Base-by-base conservation (phyloP, 1,139 yeast genomes). In the Keqinozyma sinolaborantium region DNA sequence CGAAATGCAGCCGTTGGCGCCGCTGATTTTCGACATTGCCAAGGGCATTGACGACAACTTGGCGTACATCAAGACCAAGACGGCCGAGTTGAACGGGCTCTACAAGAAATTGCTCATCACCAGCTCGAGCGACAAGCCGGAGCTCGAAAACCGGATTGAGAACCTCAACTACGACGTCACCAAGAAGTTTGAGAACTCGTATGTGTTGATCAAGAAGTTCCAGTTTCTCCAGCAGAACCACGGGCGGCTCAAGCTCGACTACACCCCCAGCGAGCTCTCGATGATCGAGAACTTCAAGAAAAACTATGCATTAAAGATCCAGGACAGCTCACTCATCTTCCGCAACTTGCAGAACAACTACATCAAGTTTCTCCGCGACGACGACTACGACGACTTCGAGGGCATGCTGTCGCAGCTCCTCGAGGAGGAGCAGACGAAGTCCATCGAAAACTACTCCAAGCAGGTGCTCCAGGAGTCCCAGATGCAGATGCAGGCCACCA, bases 331-430 rank as follows among this genome's bases (percentile, higher is more conserved):
- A 26, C 74, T 90, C 16, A 70, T 72, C 31, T 92, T 90, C 58
- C 66, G 98, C 33, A 85, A 86, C 48, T 64, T 90, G 48, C 99
- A 92, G 55, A 86, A 90, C 47, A 81, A 83, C 46, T 94, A 92
- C 51, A 79, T 94, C 50, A 83, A 85, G 48, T 78, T 80, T 45
- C 58, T 83, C 35, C 72, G 79, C 41, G 81, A 82, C 43, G 92
- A 83, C 48, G 90, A 83, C 33, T 78, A 74, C 44, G 73, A 64
- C 37, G 61, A 48, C 27, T 27, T 47, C 42, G 20, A 44, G 29
- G 43, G 34, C 23, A 14, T 42, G 24, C 31, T 14, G 14, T 15
- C 28, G 20, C 18, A 25, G 3, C 30, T 41, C 2, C 41, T 35
- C 21, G 46, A 74, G 21, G 77, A 73, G 34, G 73, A 56, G 21